These are phyloP conservation scores for Royoungia palumana DNA, from an alignment of 768 basidiomycete species.

Conservation along the genomic window DNA sequence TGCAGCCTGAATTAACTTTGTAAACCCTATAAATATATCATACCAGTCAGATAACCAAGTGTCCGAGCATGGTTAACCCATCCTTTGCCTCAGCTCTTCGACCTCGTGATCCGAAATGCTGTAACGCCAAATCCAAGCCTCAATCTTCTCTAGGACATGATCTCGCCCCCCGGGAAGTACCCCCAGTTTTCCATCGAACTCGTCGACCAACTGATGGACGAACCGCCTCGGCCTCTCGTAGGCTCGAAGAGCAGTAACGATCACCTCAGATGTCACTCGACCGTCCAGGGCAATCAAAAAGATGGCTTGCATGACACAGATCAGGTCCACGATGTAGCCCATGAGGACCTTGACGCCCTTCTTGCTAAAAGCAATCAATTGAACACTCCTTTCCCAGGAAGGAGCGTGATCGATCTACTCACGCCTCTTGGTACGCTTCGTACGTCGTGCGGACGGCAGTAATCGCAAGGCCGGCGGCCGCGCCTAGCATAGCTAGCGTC, in stretches of 20 bases:
- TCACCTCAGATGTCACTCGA: not conserved
- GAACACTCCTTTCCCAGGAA: too few relatives aligned
- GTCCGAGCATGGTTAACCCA: not conserved
- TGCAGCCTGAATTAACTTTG: too few relatives aligned
- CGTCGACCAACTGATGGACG: not conserved
- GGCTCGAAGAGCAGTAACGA: not conserved
- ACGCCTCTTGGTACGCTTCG: conserved; percentile 4
- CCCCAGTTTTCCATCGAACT: conserved; percentile 1
- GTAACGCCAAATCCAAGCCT: conserved; percentile 10
- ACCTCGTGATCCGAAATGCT: conserved; percentile 9
- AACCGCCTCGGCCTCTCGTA: not conserved
- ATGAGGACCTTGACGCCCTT: conserved; percentile 12
- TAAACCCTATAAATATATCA: too few relatives aligned
- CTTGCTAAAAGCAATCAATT: not conserved
- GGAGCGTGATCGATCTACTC: not conserved
- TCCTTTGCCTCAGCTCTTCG: not conserved
- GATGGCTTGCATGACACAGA: conserved; percentile 15
- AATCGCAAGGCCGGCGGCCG: not conserved
- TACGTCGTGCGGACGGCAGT: not conserved
- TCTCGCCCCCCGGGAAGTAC: conserved; percentile 7
- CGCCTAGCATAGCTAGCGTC: not conserved
- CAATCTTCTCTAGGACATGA: conserved; percentile 10
- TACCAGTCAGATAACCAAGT: too few relatives aligned
- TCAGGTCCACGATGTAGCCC: conserved; percentile 11
- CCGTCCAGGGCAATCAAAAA: not conserved